These are phyloP conservation scores for Ophiocordyceps camponoti-saundersi DNA, from an alignment of 2,329 filamentous ascomycete genomes.

Conservation along the genomic window DNA sequence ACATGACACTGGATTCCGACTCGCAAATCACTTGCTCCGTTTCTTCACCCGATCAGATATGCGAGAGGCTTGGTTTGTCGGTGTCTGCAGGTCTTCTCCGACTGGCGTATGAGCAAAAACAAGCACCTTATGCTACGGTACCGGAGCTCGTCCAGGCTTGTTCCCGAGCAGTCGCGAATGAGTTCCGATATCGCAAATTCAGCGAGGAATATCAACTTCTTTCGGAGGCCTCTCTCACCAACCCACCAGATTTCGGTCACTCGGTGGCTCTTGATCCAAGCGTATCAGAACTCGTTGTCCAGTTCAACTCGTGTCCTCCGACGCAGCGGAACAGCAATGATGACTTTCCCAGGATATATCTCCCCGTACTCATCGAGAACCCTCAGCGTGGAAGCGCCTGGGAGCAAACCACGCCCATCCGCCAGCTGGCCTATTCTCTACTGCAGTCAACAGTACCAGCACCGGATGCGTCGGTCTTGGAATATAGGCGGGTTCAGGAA, in stretches of 20 bases:
- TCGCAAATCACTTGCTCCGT: conserved; percentile 8
- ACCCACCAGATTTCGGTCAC: neutral
- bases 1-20: conserved; percentile 28
- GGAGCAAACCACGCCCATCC: conserved; percentile 31
- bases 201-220: conserved; percentile 13
- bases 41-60: conserved; percentile 20
- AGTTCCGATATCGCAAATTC: conserved; percentile 11
- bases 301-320: conserved; percentile 7
- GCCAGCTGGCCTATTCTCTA: conserved; percentile 37
- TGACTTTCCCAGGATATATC: conserved; percentile 32
- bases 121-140: conserved; percentile 11
- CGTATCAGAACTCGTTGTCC: conserved; percentile 20
- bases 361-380: conserved; percentile 46
- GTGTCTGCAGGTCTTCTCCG: conserved; percentile 11
- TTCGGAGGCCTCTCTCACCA: conserved; percentile 4
- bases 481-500: conserved; percentile 19
- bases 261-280: conserved; percentile 16
- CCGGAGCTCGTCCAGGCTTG: conserved; percentile 13
- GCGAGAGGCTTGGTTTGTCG: conserved; percentile 22
- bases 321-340: neutral
- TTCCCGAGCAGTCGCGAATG: conserved; percentile 5
- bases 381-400: conserved; percentile 38
- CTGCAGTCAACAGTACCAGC: conserved; percentile 11
- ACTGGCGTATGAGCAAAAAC: conserved; percentile 18
- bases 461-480: conserved; percentile 9